These are phyloP conservation scores for Podospora fimiseda DNA, from an alignment of 495 filamentous ascomycete species.

Conservation along the genomic window DNA sequence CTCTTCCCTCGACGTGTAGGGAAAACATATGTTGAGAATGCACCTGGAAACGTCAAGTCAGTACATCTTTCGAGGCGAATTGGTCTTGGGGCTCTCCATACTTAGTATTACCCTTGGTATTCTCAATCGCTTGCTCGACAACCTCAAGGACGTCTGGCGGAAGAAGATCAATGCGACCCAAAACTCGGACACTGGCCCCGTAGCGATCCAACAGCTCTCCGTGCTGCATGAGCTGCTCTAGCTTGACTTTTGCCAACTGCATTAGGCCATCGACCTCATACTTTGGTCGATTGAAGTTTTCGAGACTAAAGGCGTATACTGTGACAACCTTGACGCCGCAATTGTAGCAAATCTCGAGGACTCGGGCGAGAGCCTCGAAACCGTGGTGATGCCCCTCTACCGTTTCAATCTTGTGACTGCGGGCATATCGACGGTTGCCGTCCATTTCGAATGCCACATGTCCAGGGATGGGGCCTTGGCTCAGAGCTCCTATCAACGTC, in stretches of 20 bases:
- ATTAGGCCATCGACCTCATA: conserved; percentile 96
- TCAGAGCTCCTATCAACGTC: conserved; percentile 77
- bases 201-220: conserved; percentile 90
- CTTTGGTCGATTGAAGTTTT: conserved; percentile 97
- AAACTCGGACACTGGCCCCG: conserved; percentile 74
- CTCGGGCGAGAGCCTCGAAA: conserved; percentile 89
- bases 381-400: conserved; percentile 95
- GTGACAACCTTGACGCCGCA: conserved; percentile 92
- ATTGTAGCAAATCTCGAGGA: conserved; percentile 97
- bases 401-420: conserved; percentile 86
- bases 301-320: conserved; percentile 96
- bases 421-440: conserved; percentile 87
- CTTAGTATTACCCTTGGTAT: conserved; percentile 79
- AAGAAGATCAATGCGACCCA: conserved; percentile 75
- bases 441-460: conserved; percentile 99
- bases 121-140: conserved; percentile 70
- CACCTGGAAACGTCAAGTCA: conserved; percentile 42
- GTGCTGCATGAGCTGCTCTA: conserved; percentile 84
- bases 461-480: conserved; percentile 82
- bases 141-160: conserved; percentile 81
- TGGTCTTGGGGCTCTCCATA: conserved; percentile 24
- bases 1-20: conserved; percentile 92
- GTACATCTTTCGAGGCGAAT: no score
- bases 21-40: conserved; percentile 92
- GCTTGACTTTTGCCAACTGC: conserved; percentile 94